A percentile compares a stretch with the other conserved stretches of the same genome.
Conservation (phyloP, 805 yeast genomes). For the Suhomyces prunicola region DNA sequence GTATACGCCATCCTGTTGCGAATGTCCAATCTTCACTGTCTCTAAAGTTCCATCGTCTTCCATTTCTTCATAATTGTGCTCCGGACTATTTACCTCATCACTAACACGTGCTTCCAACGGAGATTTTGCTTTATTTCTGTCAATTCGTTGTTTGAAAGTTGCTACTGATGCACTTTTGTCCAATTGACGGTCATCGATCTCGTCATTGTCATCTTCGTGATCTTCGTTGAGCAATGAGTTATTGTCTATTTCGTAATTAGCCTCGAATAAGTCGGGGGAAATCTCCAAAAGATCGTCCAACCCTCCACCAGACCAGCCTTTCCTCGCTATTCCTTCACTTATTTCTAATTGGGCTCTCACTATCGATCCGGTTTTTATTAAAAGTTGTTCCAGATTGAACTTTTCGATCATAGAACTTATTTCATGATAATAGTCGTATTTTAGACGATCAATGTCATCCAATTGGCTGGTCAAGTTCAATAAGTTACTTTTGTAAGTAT, state of each 20-base stretch:
- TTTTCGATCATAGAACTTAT: slow-evolving; percentile 57
- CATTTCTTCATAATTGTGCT: neutral
- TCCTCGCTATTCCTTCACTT: slow-evolving; percentile 74
- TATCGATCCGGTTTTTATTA: slow-evolving; percentile 56
- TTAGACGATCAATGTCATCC: slow-evolving; percentile 73
- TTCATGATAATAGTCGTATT: slow-evolving; percentile 69
- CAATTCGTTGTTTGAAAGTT: slow-evolving; percentile 5
- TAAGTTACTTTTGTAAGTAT: slow-evolving; percentile 65
- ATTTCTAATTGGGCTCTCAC: slow-evolving; percentile 80
- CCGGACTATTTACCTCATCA: neutral
- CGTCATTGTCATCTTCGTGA: neutral
- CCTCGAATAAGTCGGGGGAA: slow-evolving; percentile 54
- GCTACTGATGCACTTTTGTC: slow-evolving; percentile 6
- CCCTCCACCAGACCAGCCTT: slow-evolving; percentile 88
- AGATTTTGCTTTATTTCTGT: neutral
- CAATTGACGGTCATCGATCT: neutral
- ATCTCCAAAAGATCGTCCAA: slow-evolving; percentile 62
- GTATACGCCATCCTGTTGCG: neutral
- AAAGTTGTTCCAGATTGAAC: slow-evolving; percentile 53
- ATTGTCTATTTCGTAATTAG: slow-evolving; percentile 6
- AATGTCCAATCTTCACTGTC: slow-evolving; percentile 1
- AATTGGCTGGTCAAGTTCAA: slow-evolving; percentile 67
- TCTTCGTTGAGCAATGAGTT: neutral
- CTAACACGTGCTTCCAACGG: neutral
- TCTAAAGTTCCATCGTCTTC: slow-evolving; percentile 6